Conservation (phyloP, 2,329 filamentous ascomycete species). For the Fusarium bulbicola region DNA sequence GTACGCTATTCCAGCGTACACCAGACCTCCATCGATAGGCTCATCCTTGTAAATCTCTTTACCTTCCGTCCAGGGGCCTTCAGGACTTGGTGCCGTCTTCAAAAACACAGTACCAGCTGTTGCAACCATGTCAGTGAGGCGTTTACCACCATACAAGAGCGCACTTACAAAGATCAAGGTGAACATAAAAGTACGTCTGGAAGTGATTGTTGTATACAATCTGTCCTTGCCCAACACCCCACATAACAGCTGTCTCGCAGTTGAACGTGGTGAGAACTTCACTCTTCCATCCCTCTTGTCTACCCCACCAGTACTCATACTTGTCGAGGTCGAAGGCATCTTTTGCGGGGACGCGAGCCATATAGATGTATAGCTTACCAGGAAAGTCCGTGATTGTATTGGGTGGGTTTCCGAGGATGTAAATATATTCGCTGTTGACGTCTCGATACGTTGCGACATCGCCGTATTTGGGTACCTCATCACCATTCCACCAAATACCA, state of each 20-base stretch:
- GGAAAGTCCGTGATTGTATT: slow-evolving; percentile 41
- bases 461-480: slow-evolving; percentile 47
- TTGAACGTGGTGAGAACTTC: slow-evolving; percentile 45
- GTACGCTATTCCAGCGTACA: slow-evolving; percentile 51
- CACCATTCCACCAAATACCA: slow-evolving; percentile 50
- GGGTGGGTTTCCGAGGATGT: slow-evolving; percentile 51
- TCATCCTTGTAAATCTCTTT: slow-evolving; percentile 47
- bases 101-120: slow-evolving; percentile 20
- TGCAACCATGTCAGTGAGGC: not conserved
- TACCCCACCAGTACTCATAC: slow-evolving; percentile 55
- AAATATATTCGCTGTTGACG: slow-evolving; percentile 50
- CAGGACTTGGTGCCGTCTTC: slow-evolving; percentile 35
- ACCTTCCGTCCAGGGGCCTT: slow-evolving; percentile 51
- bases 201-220: slow-evolving; percentile 49
- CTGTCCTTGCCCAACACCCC: slow-evolving; percentile 51
- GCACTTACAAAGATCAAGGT: slow-evolving; percentile 35
- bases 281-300: slow-evolving; percentile 48
- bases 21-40: slow-evolving; percentile 43
- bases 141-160: fast-evolving
- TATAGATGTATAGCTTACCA: slow-evolving; percentile 46
- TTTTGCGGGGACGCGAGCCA: slow-evolving; percentile 47
- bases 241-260: slow-evolving; percentile 50
- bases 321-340: slow-evolving; percentile 49
- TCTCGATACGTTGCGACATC: slow-evolving; percentile 51
- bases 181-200: slow-evolving; percentile 49